Evolutionary conservation across 768 basidiomycete genomes (phyloP), one percentile per base, ranked within the genome.

Genomic region (Chiua virens): DNA sequence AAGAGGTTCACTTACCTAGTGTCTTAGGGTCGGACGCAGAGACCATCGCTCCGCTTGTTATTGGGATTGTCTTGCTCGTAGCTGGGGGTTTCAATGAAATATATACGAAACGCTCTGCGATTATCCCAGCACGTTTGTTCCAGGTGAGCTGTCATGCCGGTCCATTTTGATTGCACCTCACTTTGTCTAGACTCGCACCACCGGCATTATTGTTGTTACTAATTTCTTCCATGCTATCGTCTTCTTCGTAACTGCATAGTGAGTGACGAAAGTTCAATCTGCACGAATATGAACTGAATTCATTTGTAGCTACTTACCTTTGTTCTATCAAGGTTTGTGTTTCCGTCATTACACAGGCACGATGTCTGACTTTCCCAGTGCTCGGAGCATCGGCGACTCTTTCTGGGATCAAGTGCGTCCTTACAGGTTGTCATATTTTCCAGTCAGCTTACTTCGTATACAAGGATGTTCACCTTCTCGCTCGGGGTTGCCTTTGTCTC

Each of bases 101-200:
- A 3, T 76, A 66, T 55, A 92, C 89, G 1, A 77, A 62, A 17
- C 75, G 85, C 14, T 82, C 85, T 5, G 85, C 87, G 0, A 86
- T 92, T 48, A 59, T 92, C 13, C 89, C 89, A 22, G 81, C 87
- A 8, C 80, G 89, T 11, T 61, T 91, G 25, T 90, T 91, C 73
- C 82, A 80, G 71, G 86, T 82, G 47, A 36, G 71, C 32, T 42
- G 2, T 46, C 18, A 11, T 23, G 4, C 44, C 4, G 5, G 28
- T 9, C n/a, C 21, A 41, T 30, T 5, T 38, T 25, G 17, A 35
- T 4, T 15, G 49, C 32, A 10, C 1, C 27, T 42, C 34, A 30
- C 11, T 11, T n/a, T 8, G 23, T 35, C 34, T n/a, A 85, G 85
- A 89, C 85, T n/a, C 81, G 87, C 25, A 92, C 88, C 3, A 90